Percentiles rank a stretch among this genome's conserved stretches.
phyloP scores from a whole-genome alignment of 2,329 filamentous ascomycete species.

The Stemphylium vesicarium region DNA sequence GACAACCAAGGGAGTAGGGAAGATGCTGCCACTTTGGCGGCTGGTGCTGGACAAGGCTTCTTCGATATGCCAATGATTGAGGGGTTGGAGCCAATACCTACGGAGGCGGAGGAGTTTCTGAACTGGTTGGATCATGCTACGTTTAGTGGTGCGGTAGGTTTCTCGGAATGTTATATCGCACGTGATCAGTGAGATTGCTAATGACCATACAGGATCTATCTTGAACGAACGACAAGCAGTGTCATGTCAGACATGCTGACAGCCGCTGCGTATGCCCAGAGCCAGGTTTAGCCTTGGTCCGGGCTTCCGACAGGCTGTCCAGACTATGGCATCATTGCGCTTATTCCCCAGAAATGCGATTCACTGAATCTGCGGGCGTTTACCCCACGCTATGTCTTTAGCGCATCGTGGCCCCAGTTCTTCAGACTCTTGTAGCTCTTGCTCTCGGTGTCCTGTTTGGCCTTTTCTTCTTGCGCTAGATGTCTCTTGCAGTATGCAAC shows the following conservation, averaged over 20 bases:
- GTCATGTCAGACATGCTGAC: not conserved
- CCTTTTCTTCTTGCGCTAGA: slow-evolving; percentile 67
- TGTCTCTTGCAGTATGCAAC: slow-evolving; percentile 71
- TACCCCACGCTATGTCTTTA: slow-evolving; percentile 28
- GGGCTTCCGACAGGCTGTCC: not conserved
- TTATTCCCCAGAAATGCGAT: too few species aligned
- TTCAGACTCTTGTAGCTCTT: slow-evolving; percentile 58
- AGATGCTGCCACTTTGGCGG: slow-evolving; percentile 1
- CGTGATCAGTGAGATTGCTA: not conserved
- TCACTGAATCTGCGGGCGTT: too few species aligned
- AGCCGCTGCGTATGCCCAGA: not conserved
- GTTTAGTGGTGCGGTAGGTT: slow-evolving; percentile 41
- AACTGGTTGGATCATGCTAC: slow-evolving; percentile 48
- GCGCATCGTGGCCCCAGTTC: slow-evolving; percentile 47
- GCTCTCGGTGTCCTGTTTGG: slow-evolving; percentile 62
- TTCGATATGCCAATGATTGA: slow-evolving; percentile 46
- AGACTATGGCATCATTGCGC: too few species aligned
- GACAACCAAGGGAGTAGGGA: slow-evolving; percentile 20
- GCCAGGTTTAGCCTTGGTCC: not conserved
- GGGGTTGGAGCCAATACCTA: slow-evolving; percentile 47
- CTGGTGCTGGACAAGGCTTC: slow-evolving; percentile 33
- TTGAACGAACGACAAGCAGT: not conserved
- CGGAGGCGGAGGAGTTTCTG: slow-evolving; percentile 44
- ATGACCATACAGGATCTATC: not conserved
- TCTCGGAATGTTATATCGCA: too few species aligned